These are phyloP conservation scores for Lepidium didymum DNA, from an alignment of 345 rosid genomes.

Conservation along the genomic window DNA sequence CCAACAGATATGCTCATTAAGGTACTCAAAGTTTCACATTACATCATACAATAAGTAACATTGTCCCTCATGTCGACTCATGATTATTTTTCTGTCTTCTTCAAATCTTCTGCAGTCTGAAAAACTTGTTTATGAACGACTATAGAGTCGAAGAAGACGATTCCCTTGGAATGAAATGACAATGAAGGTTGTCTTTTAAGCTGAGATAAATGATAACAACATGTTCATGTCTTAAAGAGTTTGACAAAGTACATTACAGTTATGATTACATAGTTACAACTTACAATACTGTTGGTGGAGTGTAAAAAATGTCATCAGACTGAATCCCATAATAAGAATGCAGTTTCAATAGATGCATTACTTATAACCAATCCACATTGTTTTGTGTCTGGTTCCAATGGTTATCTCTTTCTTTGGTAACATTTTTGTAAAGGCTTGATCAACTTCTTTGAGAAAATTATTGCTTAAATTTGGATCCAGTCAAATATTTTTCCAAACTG, in stretches of 20 bases:
- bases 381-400: no score
- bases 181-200: not conserved
- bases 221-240: not conserved
- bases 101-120: conserved; percentile 54
- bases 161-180: not conserved
- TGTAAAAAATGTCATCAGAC: not conserved
- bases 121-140: conserved; percentile 69
- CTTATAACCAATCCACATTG: no score
- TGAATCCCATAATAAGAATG: not conserved
- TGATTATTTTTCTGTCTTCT: not conserved
- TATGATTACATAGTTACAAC: no score
- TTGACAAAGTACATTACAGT: not conserved
- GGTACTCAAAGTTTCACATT: conserved; percentile 30
- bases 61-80: not conserved
- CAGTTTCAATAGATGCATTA: no score
- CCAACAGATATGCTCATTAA: conserved; percentile 89
- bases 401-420: no score
- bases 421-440: no score
- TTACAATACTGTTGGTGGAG: not conserved
- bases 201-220: not conserved
- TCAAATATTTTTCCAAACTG: no score
- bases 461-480: no score
- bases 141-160: conserved; percentile 25
- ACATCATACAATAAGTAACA: not conserved
- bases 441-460: no score